Evolutionary conservation across 108 stramenopile genomes (phyloP).

Genomic region (Skeletonema tropicum): DNA sequence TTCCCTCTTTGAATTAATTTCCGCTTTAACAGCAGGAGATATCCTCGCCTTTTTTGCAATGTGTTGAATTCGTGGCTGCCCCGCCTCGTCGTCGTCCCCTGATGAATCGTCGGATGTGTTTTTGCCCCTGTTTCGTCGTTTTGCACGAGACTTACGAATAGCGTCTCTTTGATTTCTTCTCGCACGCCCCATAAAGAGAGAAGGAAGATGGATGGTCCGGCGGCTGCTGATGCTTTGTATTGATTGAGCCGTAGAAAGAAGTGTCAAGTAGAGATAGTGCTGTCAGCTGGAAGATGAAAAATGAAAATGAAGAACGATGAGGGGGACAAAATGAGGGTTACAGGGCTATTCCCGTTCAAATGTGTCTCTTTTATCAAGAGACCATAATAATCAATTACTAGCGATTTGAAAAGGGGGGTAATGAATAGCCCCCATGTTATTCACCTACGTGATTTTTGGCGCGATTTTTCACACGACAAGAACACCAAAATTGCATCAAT

Average conservation of each 20-base stretch:
- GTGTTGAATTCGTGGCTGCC: background rate
- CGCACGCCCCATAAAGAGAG: constrained; percentile 36
- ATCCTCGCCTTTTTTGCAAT: background rate
- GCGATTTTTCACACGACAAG: no score
- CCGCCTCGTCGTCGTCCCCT: constrained; percentile 4
- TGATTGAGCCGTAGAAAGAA: background rate
- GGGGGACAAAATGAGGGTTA: no score
- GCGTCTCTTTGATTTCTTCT: constrained; percentile 38
- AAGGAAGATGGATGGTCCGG: background rate
- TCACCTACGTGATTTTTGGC: no score
- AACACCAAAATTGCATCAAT: no score
- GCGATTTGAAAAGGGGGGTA: no score
- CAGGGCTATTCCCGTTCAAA: no score
- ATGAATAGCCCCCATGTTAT: no score
- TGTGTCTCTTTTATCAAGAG: no score
- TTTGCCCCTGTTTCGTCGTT: constrained; percentile 15
- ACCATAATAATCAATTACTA: no score
- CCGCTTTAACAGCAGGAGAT: background rate
- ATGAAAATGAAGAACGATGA: no score
- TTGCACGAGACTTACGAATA: constrained; percentile 29
- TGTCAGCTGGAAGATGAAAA: no score
- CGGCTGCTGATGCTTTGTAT: background rate
- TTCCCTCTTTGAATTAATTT: background rate
- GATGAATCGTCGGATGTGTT: constrained; percentile 5
- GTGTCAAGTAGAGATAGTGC: no score